Evolutionary conservation across 768 basidiomycete species (phyloP), one percentile per base, ranked within the genome.

Genomic region (Psilocybe subaeruginosa): DNA sequence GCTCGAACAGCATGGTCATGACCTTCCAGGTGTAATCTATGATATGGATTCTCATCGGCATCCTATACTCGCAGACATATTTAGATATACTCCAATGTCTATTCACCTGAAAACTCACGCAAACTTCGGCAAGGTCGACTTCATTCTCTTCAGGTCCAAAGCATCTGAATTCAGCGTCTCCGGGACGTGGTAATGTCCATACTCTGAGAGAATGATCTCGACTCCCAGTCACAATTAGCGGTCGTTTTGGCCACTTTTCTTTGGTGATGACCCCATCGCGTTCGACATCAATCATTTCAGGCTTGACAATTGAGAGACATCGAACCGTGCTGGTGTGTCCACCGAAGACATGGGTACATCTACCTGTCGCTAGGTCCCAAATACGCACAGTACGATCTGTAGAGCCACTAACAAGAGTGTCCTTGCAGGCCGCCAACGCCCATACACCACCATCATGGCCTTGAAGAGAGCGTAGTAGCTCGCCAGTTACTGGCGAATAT

Each of bases 391-490:
- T 96, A 30, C 95, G 87, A 77, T 97, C 95, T 7, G 95, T 97
- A 11, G 92, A 93, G 4, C 95, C 95, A 66, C 91, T 94, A 66
- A 97, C 95, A 16, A 95, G 84, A 29, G 90, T 85, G 72, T 94
- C 87, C 79, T 92, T 93, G 73, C 84, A 93, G 37, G 91, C 89
- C 4, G 92, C 91, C n/a, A 99, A 79, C 14, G 96, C 95, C 96
- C 96, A 99, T 1, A 99, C 95, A 16, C 96, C 96, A 53, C 96
- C 96, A 66, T 95, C 92, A 68, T 99, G 96, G 3, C 96, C 97
- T 60, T 91, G 83, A 46, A 99, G 82, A 1, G 89, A 85, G 45
- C 84, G 86, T 4, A 90, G 73, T 19, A 92, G 82, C 39, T 85
- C 81, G 11, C 97, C 97, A 0, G 90, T 92, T 29, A 83, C 73